phyloP scores from a whole-genome alignment of 1,139 yeast genomes.

The Zygoascus hellenicus region DNA sequence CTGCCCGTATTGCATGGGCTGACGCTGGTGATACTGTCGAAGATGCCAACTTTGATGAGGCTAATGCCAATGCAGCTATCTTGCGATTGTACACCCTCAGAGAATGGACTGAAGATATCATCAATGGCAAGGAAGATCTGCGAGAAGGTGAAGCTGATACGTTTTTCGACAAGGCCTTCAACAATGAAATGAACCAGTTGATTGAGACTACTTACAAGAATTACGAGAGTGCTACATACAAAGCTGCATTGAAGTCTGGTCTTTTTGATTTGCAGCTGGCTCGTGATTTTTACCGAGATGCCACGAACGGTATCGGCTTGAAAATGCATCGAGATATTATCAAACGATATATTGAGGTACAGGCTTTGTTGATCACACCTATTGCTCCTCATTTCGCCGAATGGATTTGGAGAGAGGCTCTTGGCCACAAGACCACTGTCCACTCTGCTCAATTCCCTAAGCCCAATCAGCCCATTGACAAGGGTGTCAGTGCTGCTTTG shows the following conservation, averaged over 20 bases:
- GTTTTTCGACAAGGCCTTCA: conserved; percentile 85
- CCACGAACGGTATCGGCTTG: conserved; percentile 47
- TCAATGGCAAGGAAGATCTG: conserved; percentile 46
- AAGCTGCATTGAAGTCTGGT: conserved; percentile 84
- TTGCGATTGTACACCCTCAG: conserved; percentile 85
- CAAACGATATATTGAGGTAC: conserved; percentile 74
- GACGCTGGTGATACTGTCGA: conserved; percentile 98
- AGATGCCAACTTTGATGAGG: conserved; percentile 97
- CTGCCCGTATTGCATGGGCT: conserved; percentile 93
- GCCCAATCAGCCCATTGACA: conserved; percentile 58
- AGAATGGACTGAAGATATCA: conserved; percentile 88
- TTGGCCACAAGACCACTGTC: conserved; percentile 52
- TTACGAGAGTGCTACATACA: conserved; percentile 70
- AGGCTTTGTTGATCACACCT: conserved; percentile 80
- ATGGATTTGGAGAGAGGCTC: conserved; percentile 75
- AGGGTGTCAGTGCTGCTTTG: conserved; percentile 58
- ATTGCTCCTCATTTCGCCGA: conserved; percentile 96
- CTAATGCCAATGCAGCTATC: conserved; percentile 95
- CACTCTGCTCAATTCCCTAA: conserved; percentile 79
- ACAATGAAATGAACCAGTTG: conserved; percentile 85
- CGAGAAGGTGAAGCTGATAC: conserved; percentile 58
- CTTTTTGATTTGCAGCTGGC: conserved; percentile 91
- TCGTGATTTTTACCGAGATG: conserved; percentile 93
- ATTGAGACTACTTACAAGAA: conserved; percentile 66
- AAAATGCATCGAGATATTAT: conserved; percentile 82